Conservation (phyloP, 495 filamentous ascomycete genomes). For the Penicillium steckii region DNA sequence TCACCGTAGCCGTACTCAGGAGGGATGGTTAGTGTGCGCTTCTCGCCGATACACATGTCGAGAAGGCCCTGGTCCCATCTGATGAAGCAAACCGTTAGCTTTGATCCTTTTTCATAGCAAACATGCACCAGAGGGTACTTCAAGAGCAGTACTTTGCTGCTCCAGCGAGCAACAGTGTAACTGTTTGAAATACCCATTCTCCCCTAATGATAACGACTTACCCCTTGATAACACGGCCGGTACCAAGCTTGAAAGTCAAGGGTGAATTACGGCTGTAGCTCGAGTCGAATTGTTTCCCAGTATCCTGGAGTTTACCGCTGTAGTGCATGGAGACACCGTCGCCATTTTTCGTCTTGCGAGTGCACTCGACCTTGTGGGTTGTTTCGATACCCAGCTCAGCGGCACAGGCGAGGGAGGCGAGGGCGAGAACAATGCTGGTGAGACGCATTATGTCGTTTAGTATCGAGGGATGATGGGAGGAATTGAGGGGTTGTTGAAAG, state of each 20-base stretch:
- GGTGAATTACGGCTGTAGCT: constrained; percentile 73
- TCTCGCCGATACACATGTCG: constrained; percentile 97
- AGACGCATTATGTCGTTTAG: constrained; percentile 29
- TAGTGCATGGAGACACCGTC: constrained; percentile 87
- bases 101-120: neutral
- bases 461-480: neutral
- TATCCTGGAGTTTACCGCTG: constrained; percentile 65
- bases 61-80: constrained; percentile 89
- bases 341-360: constrained; percentile 70
- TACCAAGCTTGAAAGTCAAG: constrained; percentile 75
- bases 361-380: constrained; percentile 68
- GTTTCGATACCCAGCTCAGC: constrained; percentile 70
- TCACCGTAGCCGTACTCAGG: constrained; percentile 82
- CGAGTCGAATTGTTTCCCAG: constrained; percentile 55
- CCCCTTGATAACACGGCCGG: constrained; percentile 84
- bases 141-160: too few relatives aligned
- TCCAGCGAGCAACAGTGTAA: too few relatives aligned
- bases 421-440: constrained; percentile 48
- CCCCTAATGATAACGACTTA: constrained; percentile 27
- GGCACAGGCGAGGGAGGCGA: constrained; percentile 47
- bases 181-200: neutral
- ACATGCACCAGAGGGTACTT: too few relatives aligned
- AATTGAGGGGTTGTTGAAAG: neutral
- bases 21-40: constrained; percentile 88
- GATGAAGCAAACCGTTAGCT: constrained; percentile 5